Conservation (phyloP, 345 rosid species). For the Gossypium thurberi region DNA sequence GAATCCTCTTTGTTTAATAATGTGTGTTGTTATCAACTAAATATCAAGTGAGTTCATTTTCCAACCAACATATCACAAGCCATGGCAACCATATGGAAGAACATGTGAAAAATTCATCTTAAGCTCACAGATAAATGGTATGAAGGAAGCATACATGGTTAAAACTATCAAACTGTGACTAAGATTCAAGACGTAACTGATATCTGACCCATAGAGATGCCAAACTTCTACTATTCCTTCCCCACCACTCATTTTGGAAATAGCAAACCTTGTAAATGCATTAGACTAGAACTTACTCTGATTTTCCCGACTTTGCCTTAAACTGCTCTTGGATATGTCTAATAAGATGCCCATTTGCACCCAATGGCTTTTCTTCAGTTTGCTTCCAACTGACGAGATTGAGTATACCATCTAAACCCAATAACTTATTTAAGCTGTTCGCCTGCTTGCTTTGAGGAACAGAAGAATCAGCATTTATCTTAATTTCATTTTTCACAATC, state of each 20-base stretch:
- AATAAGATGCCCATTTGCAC: constrained; percentile 91
- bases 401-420: constrained; percentile 93
- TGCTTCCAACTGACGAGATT: constrained; percentile 83
- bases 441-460: constrained; percentile 80
- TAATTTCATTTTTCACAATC: constrained; percentile 85
- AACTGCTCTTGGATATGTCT: constrained; percentile 93
- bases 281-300: constrained; percentile 58
- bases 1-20: neutral
- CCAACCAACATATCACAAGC: constrained; percentile 2
- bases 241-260: neutral
- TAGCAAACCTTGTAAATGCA: neutral
- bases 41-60: neutral
- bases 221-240: neutral
- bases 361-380: constrained; percentile 82
- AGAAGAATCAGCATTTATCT: constrained; percentile 76
- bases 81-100: neutral
- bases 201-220: neutral
- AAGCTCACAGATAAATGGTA: constrained; percentile 1
- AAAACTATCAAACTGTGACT: neutral
- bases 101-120: neutral
- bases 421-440: constrained; percentile 77
- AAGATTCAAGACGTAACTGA: neutral
- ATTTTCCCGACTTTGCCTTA: constrained; percentile 81
- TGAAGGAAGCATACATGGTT: neutral
- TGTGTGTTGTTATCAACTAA: neutral